phyloP scores from a whole-genome alignment of 2,329 filamentous ascomycete genomes.

The Juglanconis oblonga region DNA sequence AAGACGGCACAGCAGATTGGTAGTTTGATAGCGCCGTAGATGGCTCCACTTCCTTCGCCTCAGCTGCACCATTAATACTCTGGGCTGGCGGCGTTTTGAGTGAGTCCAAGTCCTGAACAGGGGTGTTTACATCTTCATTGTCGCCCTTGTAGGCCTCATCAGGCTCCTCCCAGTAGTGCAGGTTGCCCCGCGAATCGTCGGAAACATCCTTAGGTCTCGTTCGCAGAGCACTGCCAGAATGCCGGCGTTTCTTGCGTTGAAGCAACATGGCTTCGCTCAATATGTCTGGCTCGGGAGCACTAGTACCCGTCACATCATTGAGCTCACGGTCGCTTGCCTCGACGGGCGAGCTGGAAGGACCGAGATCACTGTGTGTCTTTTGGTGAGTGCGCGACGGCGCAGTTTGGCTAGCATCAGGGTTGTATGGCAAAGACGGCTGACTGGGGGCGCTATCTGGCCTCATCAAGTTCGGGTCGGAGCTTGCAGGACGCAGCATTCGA shows the following conservation, averaged over 20 bases:
- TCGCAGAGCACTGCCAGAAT: conserved; percentile 82
- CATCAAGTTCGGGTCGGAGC: conserved; percentile 41
- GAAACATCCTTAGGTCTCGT: conserved; percentile 70
- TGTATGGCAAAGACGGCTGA: background rate
- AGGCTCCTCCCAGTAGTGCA: conserved; percentile 90
- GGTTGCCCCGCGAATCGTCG: conserved; percentile 61
- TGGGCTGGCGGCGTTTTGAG: conserved; percentile 8
- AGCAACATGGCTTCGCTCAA: conserved; percentile 38
- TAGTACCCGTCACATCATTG: conserved; percentile 60
- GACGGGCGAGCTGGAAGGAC: conserved; percentile 22
- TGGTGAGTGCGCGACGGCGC: conserved; percentile 16
- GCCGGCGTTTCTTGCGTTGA: conserved; percentile 63
- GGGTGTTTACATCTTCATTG: conserved; percentile 39
- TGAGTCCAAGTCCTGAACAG: conserved; percentile 13
- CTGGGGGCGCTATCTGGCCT: conserved; percentile 13
- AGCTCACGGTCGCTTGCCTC: conserved; percentile 37
- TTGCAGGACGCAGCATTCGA: conserved; percentile 41
- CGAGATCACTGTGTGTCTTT: conserved; percentile 27
- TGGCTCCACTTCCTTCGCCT: conserved; percentile 12
- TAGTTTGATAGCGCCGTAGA: conserved; percentile 30
- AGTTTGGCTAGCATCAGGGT: background rate
- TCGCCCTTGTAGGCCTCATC: conserved; percentile 79
- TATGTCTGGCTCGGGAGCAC: conserved; percentile 61
- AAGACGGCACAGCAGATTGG: conserved; percentile 31
- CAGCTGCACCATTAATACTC: conserved; percentile 11